Evolutionary conservation across 1,284 basidiomycete species (phyloP), one percentile per base, ranked within the genome.

Genomic region (Wallemia mellicola): DNA sequence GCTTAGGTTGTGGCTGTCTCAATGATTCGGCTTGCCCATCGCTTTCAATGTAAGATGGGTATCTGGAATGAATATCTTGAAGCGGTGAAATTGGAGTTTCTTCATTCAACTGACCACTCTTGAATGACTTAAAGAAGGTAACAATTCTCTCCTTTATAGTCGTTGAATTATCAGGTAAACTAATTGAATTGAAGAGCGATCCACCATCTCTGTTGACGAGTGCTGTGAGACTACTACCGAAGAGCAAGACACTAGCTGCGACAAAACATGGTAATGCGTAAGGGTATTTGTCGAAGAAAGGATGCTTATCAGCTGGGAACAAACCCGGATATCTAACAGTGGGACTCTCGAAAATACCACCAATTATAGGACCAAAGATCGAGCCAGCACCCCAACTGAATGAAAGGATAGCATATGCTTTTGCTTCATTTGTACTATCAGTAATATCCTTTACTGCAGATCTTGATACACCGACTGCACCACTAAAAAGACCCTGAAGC

Each of bases 341-440:
- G 1, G 91, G 89, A 57, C 76, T 78, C 70, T 91, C 87, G 63
- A 91, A 88, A 59, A 81, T 74, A 65, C 86, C 86, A 62, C 86
- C 86, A 54, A 89, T 76, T 63, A 91, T 84, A 58, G 84, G 83
- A 59, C 84, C 86, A 56, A 68, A 61, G 62, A 70, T 70, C 77
- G 88, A 89, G 63, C 91, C 91, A 67, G 95, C 80, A 63, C 89
- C 91, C 91, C 91, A 95, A 63, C 82, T 87, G 70, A 94, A 94
- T 24, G 88, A 89, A 59, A 95, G 76, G 63, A 91, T 85, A 57
- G 87, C 87, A 68, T 94, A 94, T 17, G 91, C 91, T 64, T 87
- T 77, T 30, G 85, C 86, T 70, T 94, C 89, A 69, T 95, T 95
- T 60, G 80, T 86, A 38, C 78, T 71, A 70, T 92, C 87, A 0